Evolutionary conservation across 768 basidiomycete genomes (phyloP), one percentile per base, ranked within the genome.

Genomic region (Boletus patriciae): DNA sequence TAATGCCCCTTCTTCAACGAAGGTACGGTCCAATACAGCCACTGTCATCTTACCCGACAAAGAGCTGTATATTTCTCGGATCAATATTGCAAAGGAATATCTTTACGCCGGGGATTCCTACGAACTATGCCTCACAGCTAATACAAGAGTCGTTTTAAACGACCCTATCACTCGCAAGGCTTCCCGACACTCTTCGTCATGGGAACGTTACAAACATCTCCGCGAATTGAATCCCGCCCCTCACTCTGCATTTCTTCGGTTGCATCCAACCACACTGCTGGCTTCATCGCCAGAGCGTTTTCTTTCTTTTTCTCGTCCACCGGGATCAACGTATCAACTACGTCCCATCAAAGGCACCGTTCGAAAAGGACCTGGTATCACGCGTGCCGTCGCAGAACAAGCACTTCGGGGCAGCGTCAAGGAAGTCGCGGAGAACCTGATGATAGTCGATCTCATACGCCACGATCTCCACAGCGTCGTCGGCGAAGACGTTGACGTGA

Each of bases 371-470:
- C 83, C 86, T 8, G 77, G 77, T 9, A 78, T 87, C 55, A 86
- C 81, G 18, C 83, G 83, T 27, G 83, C 79, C 52, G 80, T 83
- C 46, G 87, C 87, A n/a, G 85, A 88, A 63, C 63, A 85, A 71
- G 70, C 80, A 15, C 72, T 89, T 54, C 77, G 76, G 15, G 86
- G 87, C 6, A 88, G 82, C 69, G 77, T 75, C 42, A 98, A 98
- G 70, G 95, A 98, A 71, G 85, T 95, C 2, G 95, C 94, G 0
- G 95, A 98, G 76, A 98, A 98, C 69, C 73, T 98, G 54, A 98
- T 98, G 95, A 97, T 98, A 60, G 95, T 97, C 25, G 95, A 98
- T 70, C 83, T 98, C 46, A 96, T 96, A 65, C 84, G 94, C 34
- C 91, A 97, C 62, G 95, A 98, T 73, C 77, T 98, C 34, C 86